Conservation (phyloP, 2,329 filamentous ascomycete genomes). For the Beauveria scarabaeidicola region DNA sequence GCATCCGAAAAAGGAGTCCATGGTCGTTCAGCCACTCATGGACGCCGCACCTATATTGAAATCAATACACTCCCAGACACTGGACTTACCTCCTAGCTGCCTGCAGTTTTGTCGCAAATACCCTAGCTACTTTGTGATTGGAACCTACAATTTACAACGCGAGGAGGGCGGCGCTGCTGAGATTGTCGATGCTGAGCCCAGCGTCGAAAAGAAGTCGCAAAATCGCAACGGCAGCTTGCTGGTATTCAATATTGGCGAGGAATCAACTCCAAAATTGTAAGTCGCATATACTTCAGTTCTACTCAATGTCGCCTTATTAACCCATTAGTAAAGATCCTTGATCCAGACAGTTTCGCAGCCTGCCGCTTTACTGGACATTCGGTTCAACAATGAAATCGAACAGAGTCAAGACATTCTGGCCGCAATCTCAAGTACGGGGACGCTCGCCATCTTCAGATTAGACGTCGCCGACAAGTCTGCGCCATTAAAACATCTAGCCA, state of each 20-base stretch:
- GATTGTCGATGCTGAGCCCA: conserved; percentile 16
- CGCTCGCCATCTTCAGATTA: conserved; percentile 55
- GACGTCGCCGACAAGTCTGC: conserved; percentile 26
- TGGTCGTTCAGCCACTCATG: not conserved
- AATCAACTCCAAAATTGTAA: conserved; percentile 38
- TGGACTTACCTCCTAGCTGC: conserved; percentile 68
- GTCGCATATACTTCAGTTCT: conserved; percentile 17
- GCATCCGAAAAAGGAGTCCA: not conserved
- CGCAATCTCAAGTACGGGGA: conserved; percentile 69
- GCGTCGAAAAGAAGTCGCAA: conserved; percentile 37
- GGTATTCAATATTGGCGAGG: conserved; percentile 44
- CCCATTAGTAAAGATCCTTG: conserved; percentile 33
- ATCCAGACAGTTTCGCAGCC: conserved; percentile 54
- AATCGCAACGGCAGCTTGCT: conserved; percentile 66
- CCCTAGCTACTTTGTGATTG: conserved; percentile 63
- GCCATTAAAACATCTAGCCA: conserved; percentile 32
- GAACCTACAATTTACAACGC: conserved; percentile 71
- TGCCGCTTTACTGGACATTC: conserved; percentile 75
- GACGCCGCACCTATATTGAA: not conserved
- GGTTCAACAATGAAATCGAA: conserved; percentile 54
- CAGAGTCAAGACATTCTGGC: conserved; percentile 50
- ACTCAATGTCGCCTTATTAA: not conserved
- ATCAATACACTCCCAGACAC: conserved; percentile 23
- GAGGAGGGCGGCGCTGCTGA: conserved; percentile 21
- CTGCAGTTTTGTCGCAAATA: conserved; percentile 61